A percentile compares a stretch with the other conserved stretches of the same genome.
These are phyloP conservation scores for Saccharomycopsis fodiens DNA, from an alignment of 805 yeast genomes.

Conservation along the genomic window DNA sequence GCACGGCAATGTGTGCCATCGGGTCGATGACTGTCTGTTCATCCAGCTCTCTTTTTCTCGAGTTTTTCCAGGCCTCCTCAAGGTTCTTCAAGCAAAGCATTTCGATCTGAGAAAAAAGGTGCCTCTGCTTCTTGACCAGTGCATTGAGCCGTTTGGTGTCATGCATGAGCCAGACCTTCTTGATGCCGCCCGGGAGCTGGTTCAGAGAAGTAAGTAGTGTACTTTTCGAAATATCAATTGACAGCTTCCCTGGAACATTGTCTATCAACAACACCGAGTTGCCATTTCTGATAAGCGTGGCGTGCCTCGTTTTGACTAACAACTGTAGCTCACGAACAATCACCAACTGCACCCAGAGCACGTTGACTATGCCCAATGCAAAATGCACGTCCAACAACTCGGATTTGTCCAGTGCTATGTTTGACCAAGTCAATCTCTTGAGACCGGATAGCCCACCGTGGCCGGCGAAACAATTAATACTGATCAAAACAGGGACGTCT, in stretches of 20 bases:
- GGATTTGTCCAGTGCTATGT: slow-evolving; percentile 48
- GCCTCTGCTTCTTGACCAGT: slow-evolving; percentile 27
- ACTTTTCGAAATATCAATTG: slow-evolving; percentile 14
- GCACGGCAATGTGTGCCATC: background rate
- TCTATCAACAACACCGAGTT: slow-evolving; percentile 34
- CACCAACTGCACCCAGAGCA: slow-evolving; percentile 49
- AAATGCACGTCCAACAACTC: slow-evolving; percentile 55
- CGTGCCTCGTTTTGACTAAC: slow-evolving; percentile 42
- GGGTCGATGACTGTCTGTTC: background rate
- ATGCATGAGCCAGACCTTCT: slow-evolving; percentile 52
- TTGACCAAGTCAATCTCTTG: slow-evolving; percentile 65
- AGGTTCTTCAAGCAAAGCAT: slow-evolving; percentile 30
- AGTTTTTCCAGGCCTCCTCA: background rate
- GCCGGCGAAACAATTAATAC: slow-evolving; percentile 43
- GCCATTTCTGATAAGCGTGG: slow-evolving; percentile 29
- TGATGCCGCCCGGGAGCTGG: slow-evolving; percentile 46
- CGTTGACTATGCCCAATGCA: slow-evolving; percentile 44
- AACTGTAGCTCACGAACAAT: slow-evolving; percentile 48
- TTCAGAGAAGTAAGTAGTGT: slow-evolving; percentile 23
- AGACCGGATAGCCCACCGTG: slow-evolving; percentile 36
- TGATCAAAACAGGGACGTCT: slow-evolving; percentile 53
- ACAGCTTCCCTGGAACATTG: slow-evolving; percentile 34
- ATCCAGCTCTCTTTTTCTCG: slow-evolving; percentile 10
- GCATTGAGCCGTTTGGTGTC: slow-evolving; percentile 33
- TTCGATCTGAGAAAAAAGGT: slow-evolving; percentile 33